Evolutionary conservation across 805 yeast genomes (phyloP).

Genomic region (Yamadazyma ubonensis): DNA sequence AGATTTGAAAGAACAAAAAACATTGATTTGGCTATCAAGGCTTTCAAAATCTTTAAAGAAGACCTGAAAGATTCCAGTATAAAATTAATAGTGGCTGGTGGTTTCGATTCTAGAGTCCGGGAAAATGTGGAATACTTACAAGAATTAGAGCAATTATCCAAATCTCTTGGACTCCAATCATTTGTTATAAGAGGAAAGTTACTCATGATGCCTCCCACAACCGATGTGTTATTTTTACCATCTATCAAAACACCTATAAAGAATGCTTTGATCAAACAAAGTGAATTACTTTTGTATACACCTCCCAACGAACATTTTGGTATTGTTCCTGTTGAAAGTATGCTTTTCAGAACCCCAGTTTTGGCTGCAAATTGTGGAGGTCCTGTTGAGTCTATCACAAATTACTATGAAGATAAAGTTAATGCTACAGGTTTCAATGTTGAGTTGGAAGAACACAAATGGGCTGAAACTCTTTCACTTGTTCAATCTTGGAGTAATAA

Average conservation of each 20-base stretch:
- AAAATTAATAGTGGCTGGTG: constrained; percentile 80
- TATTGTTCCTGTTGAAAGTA: constrained; percentile 94
- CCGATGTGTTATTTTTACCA: constrained; percentile 71
- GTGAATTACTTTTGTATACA: constrained; percentile 74
- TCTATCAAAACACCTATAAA: constrained; percentile 70
- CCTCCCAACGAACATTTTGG: constrained; percentile 96
- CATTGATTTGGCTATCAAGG: constrained; percentile 69
- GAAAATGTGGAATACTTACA: constrained; percentile 75
- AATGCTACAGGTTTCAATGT: constrained; percentile 66
- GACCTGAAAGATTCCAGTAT: constrained; percentile 23
- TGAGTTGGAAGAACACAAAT: constrained; percentile 44
- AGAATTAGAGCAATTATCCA: constrained; percentile 55
- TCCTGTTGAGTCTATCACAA: constrained; percentile 74
- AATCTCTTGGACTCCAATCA: constrained; percentile 42
- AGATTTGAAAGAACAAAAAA: constrained; percentile 88
- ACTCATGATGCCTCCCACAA: constrained; percentile 31
- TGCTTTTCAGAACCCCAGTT: constrained; percentile 81
- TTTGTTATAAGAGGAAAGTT: constrained; percentile 45
- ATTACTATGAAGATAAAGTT: constrained; percentile 26
- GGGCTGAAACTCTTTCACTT: constrained; percentile 55
- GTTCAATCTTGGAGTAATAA: constrained; percentile 23
- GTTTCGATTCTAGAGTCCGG: constrained; percentile 71
- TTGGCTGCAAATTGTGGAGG: constrained; percentile 90
- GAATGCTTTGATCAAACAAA: constrained; percentile 53
- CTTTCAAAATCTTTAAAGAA: constrained; percentile 51